phyloP scores from a whole-genome alignment of 1,284 basidiomycete genomes.

The Tremellales sp. region DNA sequence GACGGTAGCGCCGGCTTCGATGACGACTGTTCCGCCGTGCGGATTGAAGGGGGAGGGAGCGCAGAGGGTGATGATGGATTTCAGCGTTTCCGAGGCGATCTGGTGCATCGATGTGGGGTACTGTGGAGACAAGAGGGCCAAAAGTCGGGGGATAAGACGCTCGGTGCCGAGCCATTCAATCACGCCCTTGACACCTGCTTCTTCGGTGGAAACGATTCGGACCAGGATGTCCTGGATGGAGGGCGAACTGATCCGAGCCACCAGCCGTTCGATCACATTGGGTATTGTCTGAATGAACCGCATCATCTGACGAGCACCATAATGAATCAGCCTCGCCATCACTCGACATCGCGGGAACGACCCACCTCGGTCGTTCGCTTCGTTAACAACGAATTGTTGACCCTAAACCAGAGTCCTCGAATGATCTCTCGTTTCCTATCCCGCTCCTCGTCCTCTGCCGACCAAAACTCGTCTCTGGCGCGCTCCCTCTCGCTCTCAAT shows the following conservation, averaged over 20 bases:
- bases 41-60: conserved; percentile 63
- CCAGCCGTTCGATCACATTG: conserved; percentile 73
- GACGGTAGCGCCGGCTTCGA: conserved; percentile 46
- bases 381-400: conserved; percentile 77
- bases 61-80: conserved; percentile 91
- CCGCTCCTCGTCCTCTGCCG: conserved; percentile 44
- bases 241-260: conserved; percentile 82
- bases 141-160: conserved; percentile 74
- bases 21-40: conserved; percentile 60
- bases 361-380: conserved; percentile 86
- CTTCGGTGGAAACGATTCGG: conserved; percentile 88
- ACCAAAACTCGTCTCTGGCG: conserved; percentile 33
- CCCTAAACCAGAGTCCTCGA: conserved; percentile 64
- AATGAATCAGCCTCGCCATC: background rate
- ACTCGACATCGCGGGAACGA: conserved; percentile 16
- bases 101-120: conserved; percentile 76
- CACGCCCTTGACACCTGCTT: conserved; percentile 76
- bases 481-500: conserved; percentile 42
- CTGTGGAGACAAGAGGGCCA: conserved; percentile 76
- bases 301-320: conserved; percentile 65
- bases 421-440: conserved; percentile 52
- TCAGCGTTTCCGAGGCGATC: conserved; percentile 86
- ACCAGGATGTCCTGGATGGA: conserved; percentile 90
- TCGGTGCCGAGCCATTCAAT: conserved; percentile 90
- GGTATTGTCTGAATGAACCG: conserved; percentile 83